Conservation (phyloP, 768 basidiomycete species). For the Suillus fuscotomentosus region DNA sequence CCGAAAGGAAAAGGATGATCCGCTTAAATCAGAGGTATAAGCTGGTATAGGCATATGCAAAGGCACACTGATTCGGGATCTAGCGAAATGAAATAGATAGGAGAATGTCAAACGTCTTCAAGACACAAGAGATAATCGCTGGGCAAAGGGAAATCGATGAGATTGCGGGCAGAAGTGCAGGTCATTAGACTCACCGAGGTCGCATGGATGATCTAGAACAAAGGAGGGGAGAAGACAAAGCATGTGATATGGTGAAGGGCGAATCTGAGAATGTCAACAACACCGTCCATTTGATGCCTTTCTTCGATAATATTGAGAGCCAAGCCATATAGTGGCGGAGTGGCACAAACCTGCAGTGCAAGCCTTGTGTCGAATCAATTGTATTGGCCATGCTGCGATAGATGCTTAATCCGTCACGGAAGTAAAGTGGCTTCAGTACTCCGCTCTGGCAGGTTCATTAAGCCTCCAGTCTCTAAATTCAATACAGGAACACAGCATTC, state of each 20-base stretch:
- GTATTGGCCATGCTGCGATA: background rate
- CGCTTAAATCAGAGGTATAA: background rate
- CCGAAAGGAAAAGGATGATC: background rate
- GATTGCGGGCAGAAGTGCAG: conserved; percentile 1
- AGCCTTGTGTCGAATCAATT: background rate
- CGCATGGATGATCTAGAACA: background rate
- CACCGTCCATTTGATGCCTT: background rate
- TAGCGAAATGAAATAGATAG: conserved; percentile 5
- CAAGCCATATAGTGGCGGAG: background rate
- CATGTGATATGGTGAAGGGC: background rate
- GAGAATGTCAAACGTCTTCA: background rate
- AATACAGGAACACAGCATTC: conserved; percentile 1
- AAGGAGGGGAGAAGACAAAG: background rate
- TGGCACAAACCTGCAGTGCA: background rate
- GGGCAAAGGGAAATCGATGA: conserved; percentile 2
- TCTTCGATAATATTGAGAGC: background rate
- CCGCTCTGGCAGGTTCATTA: background rate
- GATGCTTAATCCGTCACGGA: background rate
- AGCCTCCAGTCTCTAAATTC: background rate
- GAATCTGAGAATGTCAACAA: background rate
- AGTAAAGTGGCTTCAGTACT: conserved; percentile 2
- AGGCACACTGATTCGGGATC: conserved; percentile 1
- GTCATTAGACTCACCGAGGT: background rate
- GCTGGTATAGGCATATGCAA: background rate
- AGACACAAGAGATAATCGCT: conserved; percentile 4